These are phyloP conservation scores for Hypocrella siamensis DNA, from an alignment of 2,329 filamentous ascomycete genomes.

Conservation along the genomic window DNA sequence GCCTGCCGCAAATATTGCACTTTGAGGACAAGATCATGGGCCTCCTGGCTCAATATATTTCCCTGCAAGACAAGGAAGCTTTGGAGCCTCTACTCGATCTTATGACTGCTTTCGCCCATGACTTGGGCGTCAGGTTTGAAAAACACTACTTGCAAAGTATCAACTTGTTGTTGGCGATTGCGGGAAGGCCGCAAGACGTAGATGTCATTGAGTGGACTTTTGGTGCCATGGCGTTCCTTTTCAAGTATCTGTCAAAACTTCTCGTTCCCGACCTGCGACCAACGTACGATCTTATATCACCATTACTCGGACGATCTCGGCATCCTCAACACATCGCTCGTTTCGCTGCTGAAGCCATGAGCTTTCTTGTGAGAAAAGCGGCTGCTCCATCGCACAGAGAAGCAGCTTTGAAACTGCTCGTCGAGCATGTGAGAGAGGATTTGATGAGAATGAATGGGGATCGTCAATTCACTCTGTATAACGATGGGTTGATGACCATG, in stretches of 20 bases:
- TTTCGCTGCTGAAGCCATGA: slow-evolving; percentile 89
- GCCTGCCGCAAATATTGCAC: slow-evolving; percentile 79
- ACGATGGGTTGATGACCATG: slow-evolving; percentile 80
- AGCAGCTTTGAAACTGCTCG: slow-evolving; percentile 52
- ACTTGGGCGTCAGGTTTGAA: slow-evolving; percentile 76
- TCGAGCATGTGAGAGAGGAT: slow-evolving; percentile 57
- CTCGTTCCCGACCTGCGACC: slow-evolving; percentile 74
- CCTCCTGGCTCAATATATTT: slow-evolving; percentile 59
- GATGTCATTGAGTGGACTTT: slow-evolving; percentile 98
- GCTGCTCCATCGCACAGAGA: slow-evolving; percentile 64
- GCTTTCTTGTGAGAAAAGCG: slow-evolving; percentile 83
- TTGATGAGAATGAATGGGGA: slow-evolving; percentile 37
- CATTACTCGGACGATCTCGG: slow-evolving; percentile 66
- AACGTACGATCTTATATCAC: slow-evolving; percentile 67
- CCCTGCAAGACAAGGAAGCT: slow-evolving; percentile 59
- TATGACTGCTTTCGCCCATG: slow-evolving; percentile 88
- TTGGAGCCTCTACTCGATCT: slow-evolving; percentile 78
- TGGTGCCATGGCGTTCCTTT: slow-evolving; percentile 81
- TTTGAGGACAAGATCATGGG: slow-evolving; percentile 77
- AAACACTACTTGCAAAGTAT: slow-evolving; percentile 70
- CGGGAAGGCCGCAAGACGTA: slow-evolving; percentile 59
- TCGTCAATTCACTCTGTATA: slow-evolving; percentile 52
- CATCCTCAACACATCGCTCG: slow-evolving; percentile 78
- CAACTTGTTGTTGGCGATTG: slow-evolving; percentile 60
- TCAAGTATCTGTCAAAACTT: slow-evolving; percentile 88